Base-by-base conservation (phyloP, 2,329 filamentous ascomycete species). In the Parastagonospora avenae region DNA sequence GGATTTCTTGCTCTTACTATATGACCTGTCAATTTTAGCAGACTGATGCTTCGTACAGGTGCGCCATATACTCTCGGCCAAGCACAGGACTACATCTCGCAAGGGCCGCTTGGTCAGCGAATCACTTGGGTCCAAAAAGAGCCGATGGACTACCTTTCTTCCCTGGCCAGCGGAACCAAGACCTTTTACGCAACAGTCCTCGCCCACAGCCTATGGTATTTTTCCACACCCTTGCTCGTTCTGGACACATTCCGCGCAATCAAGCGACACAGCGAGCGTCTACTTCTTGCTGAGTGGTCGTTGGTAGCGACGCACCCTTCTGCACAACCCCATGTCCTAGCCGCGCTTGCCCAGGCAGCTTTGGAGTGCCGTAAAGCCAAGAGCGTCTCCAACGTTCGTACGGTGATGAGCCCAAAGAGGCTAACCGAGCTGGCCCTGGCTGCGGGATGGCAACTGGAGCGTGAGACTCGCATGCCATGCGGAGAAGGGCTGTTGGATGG, bases 271-370 rank as follows among this genome's bases (percentile, higher is more conserved):
- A 73, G 65, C 14, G 66, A 62, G 24, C 63, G 61, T 11, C 63
- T 82, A 2, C 74, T 74, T 28, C 54, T 82, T 6, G 79, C 79
- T n/a, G 80, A 82, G 63, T 81, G 77, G 70, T 73, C 75, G 1
- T 61, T 82, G 28, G 60, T 64, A 5, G 76, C 79, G 0, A 75
- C 73, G 0, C 54, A 74, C 24, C 64, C 61, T 5, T 68, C 72
- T 1, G 75, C 77, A 0, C 52, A 71, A 38, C 76, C 82, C 15
- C 82, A 85, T 54, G 76, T 85, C 7, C 67, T 85, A 1, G 79
- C 81, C 14, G 76, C 77, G 2, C 61, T 84, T 16, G 67, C 80
- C 0, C 68, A 75, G 31, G 77, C 72, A 0, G 63, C 72, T 2
- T 59, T 81, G 1, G 80, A 83, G 60, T 73, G 68, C 2, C 74